Base-by-base conservation (phyloP, 352 stramenopile genomes). In the Pythium brachiatum region DNA sequence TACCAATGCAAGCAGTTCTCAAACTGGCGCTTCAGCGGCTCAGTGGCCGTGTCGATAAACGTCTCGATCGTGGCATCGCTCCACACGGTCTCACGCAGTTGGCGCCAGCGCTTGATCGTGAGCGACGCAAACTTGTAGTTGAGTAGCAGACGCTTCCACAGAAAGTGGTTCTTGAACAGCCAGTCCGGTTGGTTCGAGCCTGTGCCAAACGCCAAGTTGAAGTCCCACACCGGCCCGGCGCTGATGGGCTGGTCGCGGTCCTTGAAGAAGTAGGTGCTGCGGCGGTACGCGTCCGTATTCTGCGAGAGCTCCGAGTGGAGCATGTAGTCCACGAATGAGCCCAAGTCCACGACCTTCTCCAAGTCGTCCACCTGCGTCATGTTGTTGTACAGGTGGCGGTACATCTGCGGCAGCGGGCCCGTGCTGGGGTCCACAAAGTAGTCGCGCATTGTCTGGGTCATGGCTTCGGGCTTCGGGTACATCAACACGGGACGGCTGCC, bases 251-350 rank as follows among this genome's bases (percentile, higher is more conserved):
- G 76, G 18, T 81, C 69, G 11, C 83, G 77, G 67, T 92, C 83
- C 58, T 92, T 92, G 60, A 89, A 89, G 69, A 83, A 92, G 65
- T 82, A 92, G 34, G 81, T 84, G 64, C 81, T 90, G 25, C 79
- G 79, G 9, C 79, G 75, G 64, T 90, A 92, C 2, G 83, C 80
- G 62, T 92, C 83, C 15, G 86, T 78, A 63, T 92, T 92, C 52
- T 89, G 73, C 4, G 81, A 90, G 76, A 90, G 86, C 69, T 92
- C 83, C 9, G 83, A 90, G 72, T 92, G 83, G 57, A 92, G 60
- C 23, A 92, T 66, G 57, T 92, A 90, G 57, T 92, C 83, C 41
- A 76, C 76, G 50, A 82, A 90, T 23, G 79, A 89, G 0, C 83
- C 83, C 0, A 92, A 54, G 62, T 92, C 83, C 51, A 89, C 55